phyloP scores from a whole-genome alignment of 345 rosid species.

The Eucalyptus microcorys region DNA sequence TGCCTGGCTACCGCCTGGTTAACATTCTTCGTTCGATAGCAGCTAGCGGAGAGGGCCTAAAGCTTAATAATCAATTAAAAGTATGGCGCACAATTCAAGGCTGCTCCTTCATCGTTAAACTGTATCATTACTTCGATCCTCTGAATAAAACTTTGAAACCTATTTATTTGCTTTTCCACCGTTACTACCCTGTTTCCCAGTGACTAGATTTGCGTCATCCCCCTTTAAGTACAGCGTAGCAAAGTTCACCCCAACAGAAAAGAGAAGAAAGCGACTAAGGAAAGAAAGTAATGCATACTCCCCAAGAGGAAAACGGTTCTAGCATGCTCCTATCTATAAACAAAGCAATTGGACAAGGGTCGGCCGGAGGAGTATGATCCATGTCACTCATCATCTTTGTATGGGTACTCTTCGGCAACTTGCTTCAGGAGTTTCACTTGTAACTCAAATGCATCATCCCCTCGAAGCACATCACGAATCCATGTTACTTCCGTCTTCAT shows the following conservation, averaged over 20 bases:
- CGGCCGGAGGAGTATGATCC: neutral
- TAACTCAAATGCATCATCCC: conserved; percentile 86
- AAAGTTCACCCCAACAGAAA: neutral
- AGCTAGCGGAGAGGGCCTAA: neutral
- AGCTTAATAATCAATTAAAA: neutral
- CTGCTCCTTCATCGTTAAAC: neutral
- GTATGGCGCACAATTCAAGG: neutral
- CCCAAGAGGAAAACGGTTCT: neutral
- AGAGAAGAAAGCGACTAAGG: neutral
- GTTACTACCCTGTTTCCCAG: neutral
- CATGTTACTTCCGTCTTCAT: conserved; percentile 97
- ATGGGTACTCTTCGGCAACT: conserved; percentile 87
- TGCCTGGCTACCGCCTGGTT: neutral
- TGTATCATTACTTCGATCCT: neutral
- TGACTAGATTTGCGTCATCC: neutral
- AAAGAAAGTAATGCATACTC: neutral
- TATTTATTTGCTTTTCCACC: neutral
- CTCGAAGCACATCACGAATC: conserved; percentile 76
- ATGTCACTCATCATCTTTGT: conserved; percentile 82
- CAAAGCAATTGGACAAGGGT: neutral
- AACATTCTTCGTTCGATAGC: neutral
- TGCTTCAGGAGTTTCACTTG: conserved; percentile 88
- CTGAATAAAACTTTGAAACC: neutral
- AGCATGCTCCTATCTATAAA: neutral
- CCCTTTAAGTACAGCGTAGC: neutral